Percentiles rank a stretch among this genome's conserved stretches.
These are phyloP conservation scores for Fusarium oligoseptatum DNA, from an alignment of 2,329 filamentous ascomycete species.

Conservation along the genomic window DNA sequence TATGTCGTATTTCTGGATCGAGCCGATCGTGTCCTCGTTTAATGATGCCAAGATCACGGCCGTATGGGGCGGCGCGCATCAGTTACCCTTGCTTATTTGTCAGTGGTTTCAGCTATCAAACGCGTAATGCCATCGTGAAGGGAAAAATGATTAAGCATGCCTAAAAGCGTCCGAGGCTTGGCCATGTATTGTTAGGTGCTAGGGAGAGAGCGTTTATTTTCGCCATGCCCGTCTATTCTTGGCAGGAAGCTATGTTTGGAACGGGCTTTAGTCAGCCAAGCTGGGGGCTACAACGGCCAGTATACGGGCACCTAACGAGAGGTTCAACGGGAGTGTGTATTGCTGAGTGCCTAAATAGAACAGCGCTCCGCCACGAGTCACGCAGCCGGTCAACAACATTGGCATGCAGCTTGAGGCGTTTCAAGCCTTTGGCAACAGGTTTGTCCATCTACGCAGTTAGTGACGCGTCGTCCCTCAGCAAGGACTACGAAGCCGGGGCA, in stretches of 20 bases:
- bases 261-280: neutral
- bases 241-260: neutral
- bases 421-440: neutral
- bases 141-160: neutral
- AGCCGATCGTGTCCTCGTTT: neutral
- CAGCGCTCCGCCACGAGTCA: neutral
- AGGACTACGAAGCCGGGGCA: too few relatives aligned
- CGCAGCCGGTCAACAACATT: neutral
- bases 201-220: neutral
- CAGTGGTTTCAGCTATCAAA: neutral
- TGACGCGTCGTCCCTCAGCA: neutral
- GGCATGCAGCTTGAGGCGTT: neutral
- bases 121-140: neutral
- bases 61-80: neutral
- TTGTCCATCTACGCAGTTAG: neutral
- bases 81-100: neutral
- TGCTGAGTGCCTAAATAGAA: neutral
- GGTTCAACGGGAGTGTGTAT: too few relatives aligned
- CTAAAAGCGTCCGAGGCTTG: neutral
- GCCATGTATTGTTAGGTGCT: neutral
- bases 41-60: neutral
- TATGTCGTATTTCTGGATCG: neutral
- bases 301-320: too few relatives aligned
- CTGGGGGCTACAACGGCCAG: neutral
- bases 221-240: neutral